Percentiles rank a stretch among this genome's conserved stretches.
Conservation (phyloP, 208 protist species). For the Crithidia brevicula region DNA sequence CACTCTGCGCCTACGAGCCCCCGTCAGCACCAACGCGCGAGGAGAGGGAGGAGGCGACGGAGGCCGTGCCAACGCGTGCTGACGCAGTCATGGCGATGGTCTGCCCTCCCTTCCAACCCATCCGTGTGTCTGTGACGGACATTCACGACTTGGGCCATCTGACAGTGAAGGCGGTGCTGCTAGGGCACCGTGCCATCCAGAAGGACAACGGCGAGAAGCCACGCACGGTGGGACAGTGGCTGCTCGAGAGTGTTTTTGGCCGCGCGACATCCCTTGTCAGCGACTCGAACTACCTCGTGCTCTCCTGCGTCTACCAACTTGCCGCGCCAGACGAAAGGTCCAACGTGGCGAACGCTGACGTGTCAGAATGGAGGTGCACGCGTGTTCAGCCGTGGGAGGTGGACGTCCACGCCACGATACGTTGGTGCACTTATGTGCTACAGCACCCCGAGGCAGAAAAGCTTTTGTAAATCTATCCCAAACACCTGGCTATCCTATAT, state of each 20-base stretch:
- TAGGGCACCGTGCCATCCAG: slow-evolving; percentile 4
- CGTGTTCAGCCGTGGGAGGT: slow-evolving; percentile 4
- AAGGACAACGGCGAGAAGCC: no score
- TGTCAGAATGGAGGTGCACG: slow-evolving; percentile 15
- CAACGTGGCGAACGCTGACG: not conserved
- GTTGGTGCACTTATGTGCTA: slow-evolving; percentile 22
- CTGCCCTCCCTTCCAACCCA: slow-evolving; percentile 6
- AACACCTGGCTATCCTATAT: not conserved
- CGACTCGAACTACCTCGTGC: slow-evolving; percentile 20
- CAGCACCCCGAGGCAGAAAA: slow-evolving; percentile 11
- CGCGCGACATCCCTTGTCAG: not conserved
- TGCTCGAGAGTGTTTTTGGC: slow-evolving; percentile 24
- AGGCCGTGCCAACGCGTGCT: not conserved
- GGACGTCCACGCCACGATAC: slow-evolving; percentile 5
- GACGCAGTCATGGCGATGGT: slow-evolving; percentile 6
- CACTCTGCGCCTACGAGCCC: slow-evolving; percentile 6
- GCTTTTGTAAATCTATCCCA: slow-evolving; percentile 1
- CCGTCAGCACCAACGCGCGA: slow-evolving; percentile 8
- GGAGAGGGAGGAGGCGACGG: slow-evolving; percentile 15
- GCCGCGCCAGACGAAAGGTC: not conserved
- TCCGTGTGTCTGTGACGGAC: slow-evolving; percentile 14
- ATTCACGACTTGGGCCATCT: slow-evolving; percentile 14
- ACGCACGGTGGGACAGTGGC: slow-evolving; percentile 8
- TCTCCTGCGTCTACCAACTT: slow-evolving; percentile 11
- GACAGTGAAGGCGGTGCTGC: slow-evolving; percentile 1